Evolutionary conservation across 306 rosid genomes (phyloP).

Genomic region (Malus asiatica): DNA sequence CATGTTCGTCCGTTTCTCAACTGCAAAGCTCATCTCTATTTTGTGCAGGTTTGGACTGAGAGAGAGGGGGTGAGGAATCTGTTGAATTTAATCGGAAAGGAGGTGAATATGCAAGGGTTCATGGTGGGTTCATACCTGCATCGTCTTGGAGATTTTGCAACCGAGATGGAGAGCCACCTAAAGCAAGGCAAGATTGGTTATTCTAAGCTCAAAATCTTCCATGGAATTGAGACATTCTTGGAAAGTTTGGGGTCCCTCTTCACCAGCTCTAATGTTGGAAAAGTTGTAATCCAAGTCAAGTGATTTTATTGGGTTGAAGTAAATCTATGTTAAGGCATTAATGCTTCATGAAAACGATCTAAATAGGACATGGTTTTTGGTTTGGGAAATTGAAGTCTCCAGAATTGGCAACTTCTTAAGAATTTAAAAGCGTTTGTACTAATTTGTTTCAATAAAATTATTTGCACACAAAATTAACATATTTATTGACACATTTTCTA

Average conservation of each 20-base stretch:
- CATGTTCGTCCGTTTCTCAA: not conserved
- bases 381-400: not conserved
- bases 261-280: constrained; percentile 48
- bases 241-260: constrained; percentile 45
- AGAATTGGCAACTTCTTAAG: not conserved
- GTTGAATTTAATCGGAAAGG: constrained; percentile 55
- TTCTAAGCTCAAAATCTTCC: constrained; percentile 33
- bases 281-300: constrained; percentile 47
- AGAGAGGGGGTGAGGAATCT: constrained; percentile 60
- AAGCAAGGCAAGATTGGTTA: constrained; percentile 39
- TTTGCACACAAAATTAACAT: too few species aligned
- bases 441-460: too few species aligned
- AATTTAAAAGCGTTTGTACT: not conserved
- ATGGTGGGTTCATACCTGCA: constrained; percentile 35
- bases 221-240: constrained; percentile 39
- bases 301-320: not conserved
- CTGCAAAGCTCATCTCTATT: not conserved
- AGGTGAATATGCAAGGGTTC: constrained; percentile 57
- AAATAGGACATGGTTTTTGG: not conserved
- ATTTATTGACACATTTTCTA: too few species aligned
- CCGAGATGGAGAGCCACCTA: constrained; percentile 42
- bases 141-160: constrained; percentile 50
- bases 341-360: not conserved
- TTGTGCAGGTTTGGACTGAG: constrained; percentile 48
- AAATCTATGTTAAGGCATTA: not conserved